phyloP scores from a whole-genome alignment of 2,329 filamentous ascomycete genomes.

The Delphinella strobiligena region DNA sequence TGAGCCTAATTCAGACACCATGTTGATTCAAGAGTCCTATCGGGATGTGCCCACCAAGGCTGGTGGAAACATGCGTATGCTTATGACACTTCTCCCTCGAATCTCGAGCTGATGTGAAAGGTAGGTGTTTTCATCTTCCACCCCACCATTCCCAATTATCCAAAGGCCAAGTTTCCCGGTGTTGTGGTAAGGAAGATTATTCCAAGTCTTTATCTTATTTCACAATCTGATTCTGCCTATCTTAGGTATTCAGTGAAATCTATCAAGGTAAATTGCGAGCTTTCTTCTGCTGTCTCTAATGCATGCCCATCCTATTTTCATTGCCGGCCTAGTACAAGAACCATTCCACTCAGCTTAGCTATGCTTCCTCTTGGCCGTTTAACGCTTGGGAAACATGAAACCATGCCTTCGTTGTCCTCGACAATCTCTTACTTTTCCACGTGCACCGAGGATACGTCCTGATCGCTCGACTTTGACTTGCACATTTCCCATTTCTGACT shows the following conservation, averaged over 20 bases:
- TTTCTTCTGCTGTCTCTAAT: no score
- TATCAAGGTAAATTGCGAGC: conserved; percentile 72
- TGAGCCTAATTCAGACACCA: conserved; percentile 20
- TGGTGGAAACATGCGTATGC: conserved; percentile 47
- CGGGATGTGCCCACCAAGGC: conserved; percentile 48
- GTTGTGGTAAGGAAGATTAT: no score
- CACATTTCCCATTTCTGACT: no score
- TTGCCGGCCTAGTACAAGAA: no score
- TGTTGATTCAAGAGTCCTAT: conserved; percentile 49
- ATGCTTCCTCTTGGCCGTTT: no score
- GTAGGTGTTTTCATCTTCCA: conserved; percentile 83
- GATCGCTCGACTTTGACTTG: no score
- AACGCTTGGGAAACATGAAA: no score
- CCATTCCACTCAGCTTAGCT: no score
- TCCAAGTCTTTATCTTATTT: no score
- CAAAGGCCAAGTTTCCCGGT: conserved; percentile 78
- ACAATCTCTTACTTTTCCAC: no score
- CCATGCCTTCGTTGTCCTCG: conserved; percentile 9
- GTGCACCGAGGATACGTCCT: no score
- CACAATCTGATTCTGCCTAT: no score
- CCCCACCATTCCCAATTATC: conserved; percentile 71
- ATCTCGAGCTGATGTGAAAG: conserved; percentile 2
- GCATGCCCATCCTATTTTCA: background rate
- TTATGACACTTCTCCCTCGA: background rate
- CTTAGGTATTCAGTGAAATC: conserved; percentile 92